Base-by-base conservation (phyloP, 192 early-diverging fungal species). In the Coemansia sp. region DNA sequence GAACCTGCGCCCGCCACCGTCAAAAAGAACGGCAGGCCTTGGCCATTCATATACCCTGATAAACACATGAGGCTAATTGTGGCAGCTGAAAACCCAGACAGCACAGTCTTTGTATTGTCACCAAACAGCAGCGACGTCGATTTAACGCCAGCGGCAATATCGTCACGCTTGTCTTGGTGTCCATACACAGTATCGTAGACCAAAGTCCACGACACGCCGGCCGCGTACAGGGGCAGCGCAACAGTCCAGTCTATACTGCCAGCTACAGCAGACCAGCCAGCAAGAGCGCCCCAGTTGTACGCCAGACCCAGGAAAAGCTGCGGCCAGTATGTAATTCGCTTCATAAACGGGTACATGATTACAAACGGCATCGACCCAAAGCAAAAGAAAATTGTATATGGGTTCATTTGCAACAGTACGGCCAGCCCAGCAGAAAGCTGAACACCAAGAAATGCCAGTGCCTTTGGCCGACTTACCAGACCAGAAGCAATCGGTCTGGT, bases 101-200 rank as follows among this genome's bases (percentile, higher is more conserved):
- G 74, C 65, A 85, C 87, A 23, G 79, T 57, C 25, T 84, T 86
- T 6, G 91, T 85, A 36, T 85, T 80, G 21, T 87, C 84, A 4
- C 87, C 93, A 78, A 96, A 98, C 1, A 85, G 75, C 9, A 98
- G 63, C 1, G 96, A 94, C 1, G 96, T 98, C 8, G 93, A 96
- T 71, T 94, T 93, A 56, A 96, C 88, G 7, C 94, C 94, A 48
- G 87, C 86, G 44, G 84, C 77, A 42, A 91, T 48, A 71, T 98
- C 96, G 71, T 97, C 93, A 12, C 82, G 84, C 73, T 95, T 98
- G 77, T 98, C 96, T 76, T 97, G 96, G 52, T 97, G 90, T 15
- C 95, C 96, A 59, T 98, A 98, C 60, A 98, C 93, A 5, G 95
- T 97, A 73, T 98, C 96, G 76, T 97, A 98, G 5, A 93, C 86